Percentiles rank a stretch among this genome's conserved stretches.
Conservation (phyloP, 495 filamentous ascomycete species). For the Podospora anserina region DNA sequence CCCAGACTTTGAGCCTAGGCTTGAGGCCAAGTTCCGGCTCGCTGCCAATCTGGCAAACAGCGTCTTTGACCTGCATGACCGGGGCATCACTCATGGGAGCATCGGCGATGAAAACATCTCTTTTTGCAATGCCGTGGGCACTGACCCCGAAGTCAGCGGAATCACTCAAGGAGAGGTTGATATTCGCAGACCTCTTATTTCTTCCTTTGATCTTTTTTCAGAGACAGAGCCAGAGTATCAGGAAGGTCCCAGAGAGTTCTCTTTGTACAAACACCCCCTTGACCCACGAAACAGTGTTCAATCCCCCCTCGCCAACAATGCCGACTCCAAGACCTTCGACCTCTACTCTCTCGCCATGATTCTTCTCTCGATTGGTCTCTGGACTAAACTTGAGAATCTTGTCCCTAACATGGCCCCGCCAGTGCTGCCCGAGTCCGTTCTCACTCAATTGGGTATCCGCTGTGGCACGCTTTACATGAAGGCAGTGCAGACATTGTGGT, state of each 20-base stretch:
- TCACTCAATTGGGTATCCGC: slow-evolving; percentile 63
- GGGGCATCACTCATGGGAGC: slow-evolving; percentile 74
- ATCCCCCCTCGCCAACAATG: slow-evolving; percentile 42
- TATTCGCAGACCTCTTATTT: slow-evolving; percentile 71
- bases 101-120: slow-evolving; percentile 77
- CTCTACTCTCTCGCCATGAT: slow-evolving; percentile 82
- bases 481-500: slow-evolving; percentile 74
- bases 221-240: slow-evolving; percentile 59
- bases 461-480: slow-evolving; percentile 76
- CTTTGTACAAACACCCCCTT: slow-evolving; percentile 72
- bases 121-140: slow-evolving; percentile 59
- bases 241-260: slow-evolving; percentile 41
- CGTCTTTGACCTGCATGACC: slow-evolving; percentile 70
- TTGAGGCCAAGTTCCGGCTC: slow-evolving; percentile 80
- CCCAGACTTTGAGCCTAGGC: slow-evolving; percentile 54
- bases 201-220: slow-evolving; percentile 78
- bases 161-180: slow-evolving; percentile 50
- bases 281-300: slow-evolving; percentile 60
- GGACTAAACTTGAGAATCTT: slow-evolving; percentile 70
- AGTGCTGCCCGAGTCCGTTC: slow-evolving; percentile 40
- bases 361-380: slow-evolving; percentile 81
- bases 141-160: slow-evolving; percentile 38
- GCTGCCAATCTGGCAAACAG: slow-evolving; percentile 76
- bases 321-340: slow-evolving; percentile 64
- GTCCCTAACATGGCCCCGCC: slow-evolving; percentile 39